Percentiles rank a stretch among this genome's conserved stretches.
phyloP scores from a whole-genome alignment of 1,139 yeast genomes.

The Sugiyamaella pinicola region DNA sequence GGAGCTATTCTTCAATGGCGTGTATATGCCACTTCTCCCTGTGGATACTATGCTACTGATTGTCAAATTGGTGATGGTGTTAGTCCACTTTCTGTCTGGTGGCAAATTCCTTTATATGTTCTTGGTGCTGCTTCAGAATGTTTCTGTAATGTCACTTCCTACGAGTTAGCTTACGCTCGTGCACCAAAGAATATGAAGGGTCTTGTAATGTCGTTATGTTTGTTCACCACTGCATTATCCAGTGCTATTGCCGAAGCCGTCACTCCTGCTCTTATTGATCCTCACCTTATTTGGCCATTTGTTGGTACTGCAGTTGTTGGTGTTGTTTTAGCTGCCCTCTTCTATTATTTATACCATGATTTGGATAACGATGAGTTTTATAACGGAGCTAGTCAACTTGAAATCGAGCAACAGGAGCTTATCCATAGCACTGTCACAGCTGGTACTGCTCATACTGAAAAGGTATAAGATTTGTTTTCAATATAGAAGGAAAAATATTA shows the following conservation, averaged over 20 bases:
- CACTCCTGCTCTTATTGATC: conserved; percentile 57
- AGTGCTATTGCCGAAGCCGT: conserved; percentile 61
- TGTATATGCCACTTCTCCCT: conserved; percentile 65
- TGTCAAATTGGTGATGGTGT: conserved; percentile 46
- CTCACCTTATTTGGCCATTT: conserved; percentile 58
- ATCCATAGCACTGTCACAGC: neutral
- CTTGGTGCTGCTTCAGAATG: conserved; percentile 68
- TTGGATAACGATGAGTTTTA: conserved; percentile 48
- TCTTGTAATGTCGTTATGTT: conserved; percentile 65
- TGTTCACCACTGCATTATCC: conserved; percentile 60
- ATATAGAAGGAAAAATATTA: too few relatives aligned
- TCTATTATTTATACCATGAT: conserved; percentile 60
- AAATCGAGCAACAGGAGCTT: neutral
- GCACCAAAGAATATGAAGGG: conserved; percentile 71
- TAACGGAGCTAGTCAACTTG: conserved; percentile 3
- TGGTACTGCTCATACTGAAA: conserved; percentile 1
- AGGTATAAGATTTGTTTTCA: neutral
- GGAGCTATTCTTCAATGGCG: conserved; percentile 71
- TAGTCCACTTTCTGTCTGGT: conserved; percentile 61
- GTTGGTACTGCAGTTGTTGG: conserved; percentile 55
- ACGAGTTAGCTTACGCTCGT: conserved; percentile 70
- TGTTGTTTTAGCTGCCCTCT: conserved; percentile 57
- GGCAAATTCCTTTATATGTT: conserved; percentile 53
- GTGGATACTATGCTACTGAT: conserved; percentile 56
- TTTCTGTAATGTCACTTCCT: conserved; percentile 67